Evolutionary conservation across 2,329 filamentous ascomycete genomes (phyloP), one percentile per base, ranked within the genome.

Genomic region (Hypoxylon sp.): DNA sequence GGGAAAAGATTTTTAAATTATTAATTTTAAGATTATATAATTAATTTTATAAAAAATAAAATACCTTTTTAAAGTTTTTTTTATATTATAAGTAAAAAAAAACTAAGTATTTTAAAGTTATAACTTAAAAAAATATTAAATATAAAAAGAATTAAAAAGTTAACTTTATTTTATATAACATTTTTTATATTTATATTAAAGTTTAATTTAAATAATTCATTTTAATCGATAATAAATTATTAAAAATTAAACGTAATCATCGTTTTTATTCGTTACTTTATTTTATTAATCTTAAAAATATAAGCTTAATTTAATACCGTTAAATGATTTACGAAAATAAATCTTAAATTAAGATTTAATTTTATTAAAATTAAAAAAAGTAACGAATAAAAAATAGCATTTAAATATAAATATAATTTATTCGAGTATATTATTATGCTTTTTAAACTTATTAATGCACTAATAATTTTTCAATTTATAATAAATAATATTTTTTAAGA

Each of bases 401-500:
- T 38, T n/a, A 13, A 16, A 26, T 38, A 26, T 26, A 38, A 38
- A 16, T 38, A 38, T 26, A 26, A 7, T 3, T 16, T 38, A 19
- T 38, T 25, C 12, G 16, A 38, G 26, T 38, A 25, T 16, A 7
- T 38, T 15, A 26, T 25, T 9, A 38, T 38, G n/a, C 12, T 11
- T 7, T 5, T 38, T 7, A 11, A 11, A 25, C 16, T 38, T 7
- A 16, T 16, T 15, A 38, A 38, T 16, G 11, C n/a, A 3, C 8
- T 12, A 3, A 26, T 17, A 7, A 38, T 8, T 4, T 26, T 38
- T 38, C 11, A 38, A 38, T 7, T 9, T 15, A 38, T 38, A 26
- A 38, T 38, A 26, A 38, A 38, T 38, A 13, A 38, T 26, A 26
- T 38, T 8, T 38, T 38, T n/a, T 8, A 38, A 26, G n/a, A 38